phyloP scores from a whole-genome alignment of 768 basidiomycete genomes.

The Gloeopeniophorella convolvens region DNA sequence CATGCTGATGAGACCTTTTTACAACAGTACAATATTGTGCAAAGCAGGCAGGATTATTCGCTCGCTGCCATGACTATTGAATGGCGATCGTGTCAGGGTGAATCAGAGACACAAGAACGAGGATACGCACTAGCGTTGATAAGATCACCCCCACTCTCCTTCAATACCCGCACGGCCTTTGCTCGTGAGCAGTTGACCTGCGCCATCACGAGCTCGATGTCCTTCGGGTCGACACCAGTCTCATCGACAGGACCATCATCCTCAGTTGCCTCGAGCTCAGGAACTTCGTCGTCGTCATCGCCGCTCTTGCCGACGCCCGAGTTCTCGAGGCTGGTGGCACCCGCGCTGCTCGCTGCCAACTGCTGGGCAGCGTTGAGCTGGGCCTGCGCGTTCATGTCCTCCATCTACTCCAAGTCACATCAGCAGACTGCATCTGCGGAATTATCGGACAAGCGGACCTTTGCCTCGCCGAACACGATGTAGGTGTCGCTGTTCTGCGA shows the following conservation, averaged over 20 bases:
- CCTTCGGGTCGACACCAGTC: conserved; percentile 85
- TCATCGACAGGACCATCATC: conserved; percentile 82
- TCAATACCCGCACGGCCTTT: conserved; percentile 86
- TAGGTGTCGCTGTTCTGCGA: conserved; percentile 96
- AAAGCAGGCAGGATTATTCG: conserved; percentile 48
- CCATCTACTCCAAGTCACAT: conserved; percentile 43
- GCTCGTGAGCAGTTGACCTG: conserved; percentile 87
- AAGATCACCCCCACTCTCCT: conserved; percentile 88
- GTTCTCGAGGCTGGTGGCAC: conserved; percentile 42
- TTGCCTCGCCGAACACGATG: conserved; percentile 98
- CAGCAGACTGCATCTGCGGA: background rate
- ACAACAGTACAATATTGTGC: conserved; percentile 26
- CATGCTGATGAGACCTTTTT: conserved; percentile 7
- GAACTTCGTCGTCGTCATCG: conserved; percentile 65
- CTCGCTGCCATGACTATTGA: conserved; percentile 83
- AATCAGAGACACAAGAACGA: background rate
- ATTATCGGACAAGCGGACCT: conserved; percentile 38
- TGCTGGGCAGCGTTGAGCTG: conserved; percentile 77
- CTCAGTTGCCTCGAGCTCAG: conserved; percentile 75
- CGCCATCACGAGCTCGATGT: conserved; percentile 91
- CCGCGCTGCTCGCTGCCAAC: conserved; percentile 48
- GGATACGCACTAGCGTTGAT: conserved; percentile 88
- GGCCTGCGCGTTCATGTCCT: conserved; percentile 80
- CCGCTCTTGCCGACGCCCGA: conserved; percentile 53
- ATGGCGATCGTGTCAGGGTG: background rate